A percentile compares a stretch with the other conserved stretches of the same genome.
These are phyloP conservation scores for Proliferodiscus dingleyae DNA, from an alignment of 2,329 filamentous ascomycete genomes.

Conservation along the genomic window DNA sequence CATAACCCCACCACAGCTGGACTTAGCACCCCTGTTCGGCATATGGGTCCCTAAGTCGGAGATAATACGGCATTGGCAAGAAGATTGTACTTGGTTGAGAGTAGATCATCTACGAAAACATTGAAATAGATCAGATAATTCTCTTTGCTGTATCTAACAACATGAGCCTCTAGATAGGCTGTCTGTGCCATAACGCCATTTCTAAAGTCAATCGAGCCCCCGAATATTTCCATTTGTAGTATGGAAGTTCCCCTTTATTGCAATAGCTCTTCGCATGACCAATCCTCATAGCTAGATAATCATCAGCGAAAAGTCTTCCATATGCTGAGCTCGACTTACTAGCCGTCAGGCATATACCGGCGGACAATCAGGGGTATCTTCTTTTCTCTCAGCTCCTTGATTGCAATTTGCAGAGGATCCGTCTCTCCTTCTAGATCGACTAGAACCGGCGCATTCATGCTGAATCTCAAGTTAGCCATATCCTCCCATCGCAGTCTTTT, in stretches of 20 bases:
- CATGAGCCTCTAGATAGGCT: neutral
- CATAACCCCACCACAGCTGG: conserved; percentile 15
- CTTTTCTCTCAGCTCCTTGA: conserved; percentile 96
- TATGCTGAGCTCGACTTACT: conserved; percentile 51
- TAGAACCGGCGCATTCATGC: conserved; percentile 95
- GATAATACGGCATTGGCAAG: conserved; percentile 18
- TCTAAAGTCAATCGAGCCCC: conserved; percentile 27
- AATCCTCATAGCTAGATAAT: conserved; percentile 75
- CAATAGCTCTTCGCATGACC: conserved; percentile 94
- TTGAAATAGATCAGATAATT: no score
- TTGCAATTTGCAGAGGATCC: conserved; percentile 92
- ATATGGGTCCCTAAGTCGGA: conserved; percentile 16
- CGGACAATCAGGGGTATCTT: conserved; percentile 96
- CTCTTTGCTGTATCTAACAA: no score
- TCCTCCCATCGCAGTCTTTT: neutral
- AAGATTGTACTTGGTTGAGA: no score
- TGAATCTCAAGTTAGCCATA: conserved; percentile 34
- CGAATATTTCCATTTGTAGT: no score
- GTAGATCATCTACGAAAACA: no score
- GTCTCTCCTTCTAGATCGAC: conserved; percentile 97
- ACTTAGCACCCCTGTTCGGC: conserved; percentile 19
- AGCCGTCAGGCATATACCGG: conserved; percentile 94
- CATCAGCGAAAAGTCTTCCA: conserved; percentile 1
- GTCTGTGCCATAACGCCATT: conserved; percentile 24
- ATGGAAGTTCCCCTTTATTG: no score